phyloP scores from a whole-genome alignment of 179 eudicot genomes.

The Camellia oleifera region DNA sequence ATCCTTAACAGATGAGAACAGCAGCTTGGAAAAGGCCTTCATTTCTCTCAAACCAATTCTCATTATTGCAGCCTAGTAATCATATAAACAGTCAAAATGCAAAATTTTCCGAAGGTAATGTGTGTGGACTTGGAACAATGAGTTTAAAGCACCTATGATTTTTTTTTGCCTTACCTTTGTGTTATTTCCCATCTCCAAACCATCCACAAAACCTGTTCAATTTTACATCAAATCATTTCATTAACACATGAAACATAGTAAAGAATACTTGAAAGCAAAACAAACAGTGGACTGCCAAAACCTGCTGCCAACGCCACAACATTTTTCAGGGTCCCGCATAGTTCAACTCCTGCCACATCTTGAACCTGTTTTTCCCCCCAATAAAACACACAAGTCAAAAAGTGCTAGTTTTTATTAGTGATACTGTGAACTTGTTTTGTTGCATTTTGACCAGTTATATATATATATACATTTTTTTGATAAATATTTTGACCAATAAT shows the following conservation, averaged over 20 bases:
- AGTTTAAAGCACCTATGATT: neutral
- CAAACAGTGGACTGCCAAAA: slow-evolving; percentile 13
- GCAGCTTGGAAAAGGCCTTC: slow-evolving; percentile 88
- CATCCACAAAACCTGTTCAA: slow-evolving; percentile 86
- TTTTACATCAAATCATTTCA: neutral
- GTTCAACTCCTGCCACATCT: slow-evolving; percentile 97
- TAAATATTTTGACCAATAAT: too few species aligned
- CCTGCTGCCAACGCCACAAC: slow-evolving; percentile 97
- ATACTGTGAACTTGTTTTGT: neutral
- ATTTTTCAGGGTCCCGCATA: slow-evolving; percentile 94
- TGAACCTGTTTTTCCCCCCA: slow-evolving; percentile 45
- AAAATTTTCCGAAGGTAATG: neutral
- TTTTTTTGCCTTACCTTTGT: slow-evolving; percentile 57
- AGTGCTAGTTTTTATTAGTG: neutral
- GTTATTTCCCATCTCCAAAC: slow-evolving; percentile 91
- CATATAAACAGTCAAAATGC: slow-evolving; percentile 10
- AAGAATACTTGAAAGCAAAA: neutral
- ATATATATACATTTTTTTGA: neutral
- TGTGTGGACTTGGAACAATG: neutral
- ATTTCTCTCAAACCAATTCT: slow-evolving; percentile 96
- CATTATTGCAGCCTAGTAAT: slow-evolving; percentile 88
- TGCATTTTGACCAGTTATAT: neutral
- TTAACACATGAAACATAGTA: neutral
- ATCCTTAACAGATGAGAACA: slow-evolving; percentile 79
- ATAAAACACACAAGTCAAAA: neutral